Evolutionary conservation across 2,329 filamentous ascomycete species (phyloP).

Genomic region (Arthroderma uncinatum): DNA sequence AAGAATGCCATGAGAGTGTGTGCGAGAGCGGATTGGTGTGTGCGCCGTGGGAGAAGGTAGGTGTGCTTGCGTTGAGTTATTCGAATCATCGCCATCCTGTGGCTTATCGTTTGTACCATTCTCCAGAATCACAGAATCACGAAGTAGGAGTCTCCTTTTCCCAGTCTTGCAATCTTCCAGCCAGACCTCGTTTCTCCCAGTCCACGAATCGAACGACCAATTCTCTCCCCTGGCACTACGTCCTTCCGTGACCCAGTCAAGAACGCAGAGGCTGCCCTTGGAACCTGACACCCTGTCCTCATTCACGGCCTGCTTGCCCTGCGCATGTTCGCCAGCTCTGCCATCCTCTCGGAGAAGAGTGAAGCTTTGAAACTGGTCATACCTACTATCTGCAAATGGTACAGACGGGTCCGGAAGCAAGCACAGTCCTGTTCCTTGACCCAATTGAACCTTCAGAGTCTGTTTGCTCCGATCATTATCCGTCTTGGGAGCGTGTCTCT

Average conservation of each 20-base stretch:
- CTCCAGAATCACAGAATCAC: conserved; percentile 72
- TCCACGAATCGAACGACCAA: conserved; percentile 74
- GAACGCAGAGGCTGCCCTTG: conserved; percentile 55
- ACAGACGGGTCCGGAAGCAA: conserved; percentile 86
- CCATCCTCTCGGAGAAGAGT: conserved; percentile 31
- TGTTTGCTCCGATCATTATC: conserved; percentile 35
- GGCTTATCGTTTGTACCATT: conserved; percentile 37
- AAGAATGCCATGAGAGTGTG: conserved; percentile 65
- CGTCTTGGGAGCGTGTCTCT: conserved; percentile 25
- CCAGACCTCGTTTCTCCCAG: conserved; percentile 72
- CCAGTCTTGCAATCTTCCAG: conserved; percentile 27
- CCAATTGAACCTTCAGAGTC: conserved; percentile 39
- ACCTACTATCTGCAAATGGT: conserved; percentile 73
- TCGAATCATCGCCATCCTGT: conserved; percentile 14
- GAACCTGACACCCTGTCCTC: not conserved
- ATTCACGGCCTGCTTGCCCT: not conserved
- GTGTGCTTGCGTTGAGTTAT: not conserved
- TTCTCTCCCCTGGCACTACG: conserved; percentile 74
- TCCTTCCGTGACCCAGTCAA: conserved; percentile 93
- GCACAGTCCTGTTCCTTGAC: conserved; percentile 42
- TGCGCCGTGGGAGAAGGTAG: not conserved
- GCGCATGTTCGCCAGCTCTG: no score
- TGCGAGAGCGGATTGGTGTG: conserved; percentile 41
- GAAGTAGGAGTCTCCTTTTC: conserved; percentile 56
- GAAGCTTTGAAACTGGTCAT: conserved; percentile 75